Evolutionary conservation across 768 basidiomycete species (phyloP).

Genomic region (Hygrophorus russula): DNA sequence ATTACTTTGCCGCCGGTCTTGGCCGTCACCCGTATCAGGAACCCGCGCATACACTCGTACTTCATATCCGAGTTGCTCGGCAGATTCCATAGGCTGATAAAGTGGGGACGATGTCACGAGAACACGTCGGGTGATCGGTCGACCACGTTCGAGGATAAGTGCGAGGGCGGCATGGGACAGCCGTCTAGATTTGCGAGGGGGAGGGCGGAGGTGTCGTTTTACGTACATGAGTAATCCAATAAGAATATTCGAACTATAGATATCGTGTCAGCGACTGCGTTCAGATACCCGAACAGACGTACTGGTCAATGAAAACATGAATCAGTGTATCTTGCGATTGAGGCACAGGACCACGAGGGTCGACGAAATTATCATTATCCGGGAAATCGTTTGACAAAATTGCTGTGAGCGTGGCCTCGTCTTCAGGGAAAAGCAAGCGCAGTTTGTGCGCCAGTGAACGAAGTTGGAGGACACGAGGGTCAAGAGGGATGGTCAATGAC

Average conservation of each 20-base stretch:
- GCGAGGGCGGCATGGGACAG: conserved; percentile 71
- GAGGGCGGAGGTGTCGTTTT: conserved; percentile 38
- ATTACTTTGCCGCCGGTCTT: conserved; percentile 2
- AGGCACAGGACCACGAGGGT: conserved; percentile 8
- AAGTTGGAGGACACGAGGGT: conserved; percentile 21
- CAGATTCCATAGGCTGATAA: conserved; percentile 70
- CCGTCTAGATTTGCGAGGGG: conserved; percentile 24
- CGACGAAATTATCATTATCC: conserved; percentile 5
- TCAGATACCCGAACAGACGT: conserved; percentile 13
- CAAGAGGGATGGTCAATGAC: conserved; percentile 6
- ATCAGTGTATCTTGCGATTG: conserved; percentile 7
- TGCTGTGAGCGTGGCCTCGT: conserved; percentile 14
- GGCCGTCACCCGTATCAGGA: conserved; percentile 31
- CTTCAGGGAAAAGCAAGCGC: conserved; percentile 44
- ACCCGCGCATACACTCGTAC: conserved; percentile 61
- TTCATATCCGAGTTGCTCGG: conserved; percentile 65
- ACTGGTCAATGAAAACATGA: conserved; percentile 48
- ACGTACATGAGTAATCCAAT: conserved; percentile 70
- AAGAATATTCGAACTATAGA: conserved; percentile 74
- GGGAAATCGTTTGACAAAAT: conserved; percentile 4
- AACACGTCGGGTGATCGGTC: conserved; percentile 62
- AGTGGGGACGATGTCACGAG: conserved; percentile 75
- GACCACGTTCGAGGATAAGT: conserved; percentile 73
- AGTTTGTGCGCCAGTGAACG: conserved; percentile 46
- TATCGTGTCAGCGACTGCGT: conserved; percentile 9